Conservation (phyloP, 208 protist species). For the Vickermania ingenoplastis region DNA sequence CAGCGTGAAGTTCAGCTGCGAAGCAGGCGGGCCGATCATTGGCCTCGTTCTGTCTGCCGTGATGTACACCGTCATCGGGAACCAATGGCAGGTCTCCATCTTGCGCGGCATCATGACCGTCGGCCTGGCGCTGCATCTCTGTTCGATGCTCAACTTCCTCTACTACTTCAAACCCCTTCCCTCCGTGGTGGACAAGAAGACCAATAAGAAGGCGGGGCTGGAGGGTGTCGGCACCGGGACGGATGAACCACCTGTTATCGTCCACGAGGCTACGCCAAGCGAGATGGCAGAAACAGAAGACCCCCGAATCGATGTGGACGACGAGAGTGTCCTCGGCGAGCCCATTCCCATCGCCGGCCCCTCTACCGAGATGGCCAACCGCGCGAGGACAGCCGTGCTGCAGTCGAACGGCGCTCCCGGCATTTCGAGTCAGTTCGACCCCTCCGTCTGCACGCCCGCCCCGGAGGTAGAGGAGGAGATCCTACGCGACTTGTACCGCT, state of each 20-base stretch:
- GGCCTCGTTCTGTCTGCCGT: slow-evolving; percentile 35
- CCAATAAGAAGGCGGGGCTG: not conserved
- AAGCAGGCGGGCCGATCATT: slow-evolving; percentile 41
- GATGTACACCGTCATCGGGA: slow-evolving; percentile 35
- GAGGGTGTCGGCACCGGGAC: slow-evolving; percentile 1
- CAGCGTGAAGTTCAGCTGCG: slow-evolving; percentile 58
- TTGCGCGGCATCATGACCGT: slow-evolving; percentile 43
- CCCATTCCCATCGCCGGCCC: slow-evolving; percentile 9
- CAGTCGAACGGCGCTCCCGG: slow-evolving; percentile 5
- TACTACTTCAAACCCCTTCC: slow-evolving; percentile 35
- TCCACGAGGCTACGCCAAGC: not conserved
- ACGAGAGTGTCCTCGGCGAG: slow-evolving; percentile 11
- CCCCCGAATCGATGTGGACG: slow-evolving; percentile 6
- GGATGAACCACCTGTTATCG: slow-evolving; percentile 1
- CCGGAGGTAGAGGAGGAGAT: slow-evolving; percentile 5
- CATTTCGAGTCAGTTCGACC: slow-evolving; percentile 14
- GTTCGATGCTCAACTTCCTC: slow-evolving; percentile 39
- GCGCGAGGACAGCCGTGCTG: slow-evolving; percentile 21
- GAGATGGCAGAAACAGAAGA: slow-evolving; percentile 21
- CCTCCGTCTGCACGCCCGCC: slow-evolving; percentile 24
- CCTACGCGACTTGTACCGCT: not conserved
- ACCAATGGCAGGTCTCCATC: slow-evolving; percentile 32
- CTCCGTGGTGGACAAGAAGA: slow-evolving; percentile 14
- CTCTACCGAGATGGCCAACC: slow-evolving; percentile 21
- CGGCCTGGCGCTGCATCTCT: slow-evolving; percentile 35